Percentiles rank a stretch among this genome's conserved stretches.
These are phyloP conservation scores for Coemansia sp. DNA, from an alignment of 192 early-diverging fungal genomes.

Conservation along the genomic window DNA sequence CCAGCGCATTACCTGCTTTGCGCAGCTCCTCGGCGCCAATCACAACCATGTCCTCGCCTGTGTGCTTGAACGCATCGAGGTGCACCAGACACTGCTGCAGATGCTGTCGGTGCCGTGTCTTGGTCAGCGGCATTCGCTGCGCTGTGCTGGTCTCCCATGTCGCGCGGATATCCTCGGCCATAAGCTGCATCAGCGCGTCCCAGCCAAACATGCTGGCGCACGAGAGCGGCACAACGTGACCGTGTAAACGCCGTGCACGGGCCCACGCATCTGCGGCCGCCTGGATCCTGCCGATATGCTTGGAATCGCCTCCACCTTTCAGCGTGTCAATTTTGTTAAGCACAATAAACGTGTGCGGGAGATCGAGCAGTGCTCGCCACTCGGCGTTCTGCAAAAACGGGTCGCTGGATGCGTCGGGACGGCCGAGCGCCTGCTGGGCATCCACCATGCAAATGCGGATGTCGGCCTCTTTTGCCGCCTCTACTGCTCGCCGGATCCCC, in stretches of 20 bases:
- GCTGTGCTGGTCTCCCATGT: conserved; percentile 18
- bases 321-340: conserved; percentile 56
- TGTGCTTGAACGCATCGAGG: background rate
- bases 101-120: conserved; percentile 65
- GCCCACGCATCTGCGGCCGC: background rate
- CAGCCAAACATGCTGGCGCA: conserved; percentile 1
- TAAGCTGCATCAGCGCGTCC: conserved; percentile 12
- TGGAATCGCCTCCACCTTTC: too few relatives aligned
- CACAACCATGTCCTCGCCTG: conserved; percentile 45
- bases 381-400: conserved; percentile 2
- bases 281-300: background rate
- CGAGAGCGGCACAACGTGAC: background rate
- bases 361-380: conserved; percentile 18
- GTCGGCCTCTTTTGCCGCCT: conserved; percentile 54
- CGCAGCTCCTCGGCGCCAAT: conserved; percentile 61
- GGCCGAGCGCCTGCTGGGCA: background rate
- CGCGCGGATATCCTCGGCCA: conserved; percentile 25
- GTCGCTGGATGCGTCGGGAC: background rate
- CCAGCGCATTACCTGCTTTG: conserved; percentile 60
- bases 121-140: conserved; percentile 59
- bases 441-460: conserved; percentile 66
- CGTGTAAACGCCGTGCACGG: background rate
- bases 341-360: conserved; percentile 60
- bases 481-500: conserved; percentile 63
- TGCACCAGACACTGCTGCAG: conserved; percentile 24